phyloP scores from a whole-genome alignment of 345 rosid genomes.

The Acer yangbiense region DNA sequence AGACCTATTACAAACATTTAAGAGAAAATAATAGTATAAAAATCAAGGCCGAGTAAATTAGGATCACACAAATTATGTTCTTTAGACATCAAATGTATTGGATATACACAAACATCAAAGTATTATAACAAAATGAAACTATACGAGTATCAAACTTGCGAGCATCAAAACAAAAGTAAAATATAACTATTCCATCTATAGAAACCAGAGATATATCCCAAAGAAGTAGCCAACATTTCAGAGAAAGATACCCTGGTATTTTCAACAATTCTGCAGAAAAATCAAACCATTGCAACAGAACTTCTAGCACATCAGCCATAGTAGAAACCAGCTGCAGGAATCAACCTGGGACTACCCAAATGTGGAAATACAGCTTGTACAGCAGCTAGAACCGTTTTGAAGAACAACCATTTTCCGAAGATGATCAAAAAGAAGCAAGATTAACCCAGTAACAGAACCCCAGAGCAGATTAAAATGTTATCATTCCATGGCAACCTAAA shows the following conservation, averaged over 20 bases:
- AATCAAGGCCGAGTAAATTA: neutral
- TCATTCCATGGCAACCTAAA: neutral
- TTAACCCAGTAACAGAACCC: neutral
- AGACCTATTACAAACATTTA: slow-evolving; percentile 23
- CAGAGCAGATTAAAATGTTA: neutral
- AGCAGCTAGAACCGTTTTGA: neutral
- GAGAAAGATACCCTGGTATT: neutral
- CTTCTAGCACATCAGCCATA: neutral
- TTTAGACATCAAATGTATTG: too few species aligned
- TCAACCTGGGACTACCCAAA: neutral
- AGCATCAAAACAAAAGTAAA: neutral
- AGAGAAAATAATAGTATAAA: neutral
- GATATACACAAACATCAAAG: neutral
- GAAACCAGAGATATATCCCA: too few species aligned
- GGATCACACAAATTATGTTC: neutral
- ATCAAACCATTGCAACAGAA: neutral
- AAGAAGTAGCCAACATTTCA: neutral
- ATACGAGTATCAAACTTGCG: neutral
- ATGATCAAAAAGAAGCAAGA: neutral
- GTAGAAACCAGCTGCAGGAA: too few species aligned
- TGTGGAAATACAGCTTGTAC: neutral
- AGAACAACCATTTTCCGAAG: neutral
- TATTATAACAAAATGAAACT: neutral
- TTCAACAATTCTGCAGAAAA: neutral
- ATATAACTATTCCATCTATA: neutral